These are phyloP conservation scores for Trichoderma orchidacearum DNA, from an alignment of 495 filamentous ascomycete genomes.

Conservation along the genomic window DNA sequence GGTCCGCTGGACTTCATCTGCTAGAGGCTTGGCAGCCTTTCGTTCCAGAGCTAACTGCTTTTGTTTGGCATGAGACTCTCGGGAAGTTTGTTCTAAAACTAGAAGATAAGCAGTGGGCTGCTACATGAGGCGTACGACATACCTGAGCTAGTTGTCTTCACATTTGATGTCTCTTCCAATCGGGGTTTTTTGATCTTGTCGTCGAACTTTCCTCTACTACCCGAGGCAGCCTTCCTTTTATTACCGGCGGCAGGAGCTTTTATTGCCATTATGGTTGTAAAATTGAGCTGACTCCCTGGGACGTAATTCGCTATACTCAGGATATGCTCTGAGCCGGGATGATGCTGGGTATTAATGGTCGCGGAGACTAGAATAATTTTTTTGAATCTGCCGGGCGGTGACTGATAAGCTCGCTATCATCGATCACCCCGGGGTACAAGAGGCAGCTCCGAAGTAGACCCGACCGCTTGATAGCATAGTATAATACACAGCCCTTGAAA, in stretches of 20 bases:
- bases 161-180: slow-evolving; percentile 16
- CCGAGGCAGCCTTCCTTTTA: slow-evolving; percentile 27
- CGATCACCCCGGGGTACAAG: too few species aligned
- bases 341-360: neutral
- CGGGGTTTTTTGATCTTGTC: slow-evolving; percentile 29
- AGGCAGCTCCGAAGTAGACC: too few species aligned
- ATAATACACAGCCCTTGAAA: too few species aligned
- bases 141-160: slow-evolving; percentile 14
- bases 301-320: neutral
- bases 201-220: slow-evolving; percentile 18
- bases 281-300: neutral
- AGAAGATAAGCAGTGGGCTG: slow-evolving; percentile 3
- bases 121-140: neutral
- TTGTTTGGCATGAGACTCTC: slow-evolving; percentile 85
- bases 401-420: neutral
- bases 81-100: slow-evolving; percentile 33
- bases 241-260: slow-evolving; percentile 10
- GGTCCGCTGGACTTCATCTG: slow-evolving; percentile 72
- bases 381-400: slow-evolving; percentile 1
- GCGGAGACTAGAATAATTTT: neutral
- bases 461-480: too few species aligned
- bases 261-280: slow-evolving; percentile 12
- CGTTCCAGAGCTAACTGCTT: slow-evolving; percentile 77
- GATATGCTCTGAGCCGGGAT: neutral
- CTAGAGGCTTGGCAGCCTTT: slow-evolving; percentile 83